Evolutionary conservation across 2,329 filamentous ascomycete genomes (phyloP).

Genomic region (Cytospora schulzeri): DNA sequence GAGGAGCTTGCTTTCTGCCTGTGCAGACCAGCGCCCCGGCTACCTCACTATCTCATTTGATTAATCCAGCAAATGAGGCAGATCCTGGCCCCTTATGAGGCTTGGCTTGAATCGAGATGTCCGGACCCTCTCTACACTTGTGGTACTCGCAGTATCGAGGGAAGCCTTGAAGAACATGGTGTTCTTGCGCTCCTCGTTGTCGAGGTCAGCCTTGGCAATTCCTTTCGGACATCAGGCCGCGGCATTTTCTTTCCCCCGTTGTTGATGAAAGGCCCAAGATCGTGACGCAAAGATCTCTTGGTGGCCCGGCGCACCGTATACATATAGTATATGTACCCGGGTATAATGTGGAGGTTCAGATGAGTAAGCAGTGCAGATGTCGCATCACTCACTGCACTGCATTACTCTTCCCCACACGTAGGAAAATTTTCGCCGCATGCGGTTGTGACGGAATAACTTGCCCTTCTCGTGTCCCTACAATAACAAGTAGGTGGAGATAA

Average conservation of each 20-base stretch:
- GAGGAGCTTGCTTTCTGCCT: too few relatives aligned
- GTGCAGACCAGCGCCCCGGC: slow-evolving; percentile 9
- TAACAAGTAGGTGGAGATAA: slow-evolving; percentile 21
- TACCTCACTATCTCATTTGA: background rate
- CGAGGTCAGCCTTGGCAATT: background rate
- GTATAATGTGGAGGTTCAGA: background rate
- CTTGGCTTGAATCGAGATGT: slow-evolving; percentile 9
- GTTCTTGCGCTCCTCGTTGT: background rate
- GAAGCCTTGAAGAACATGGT: background rate
- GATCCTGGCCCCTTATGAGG: slow-evolving; percentile 11
- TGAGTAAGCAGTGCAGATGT: background rate
- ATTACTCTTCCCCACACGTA: slow-evolving; percentile 4
- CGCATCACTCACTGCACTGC: background rate
- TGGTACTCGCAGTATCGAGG: background rate
- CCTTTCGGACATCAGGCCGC: background rate
- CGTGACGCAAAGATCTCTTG: background rate
- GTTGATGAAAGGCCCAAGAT: background rate
- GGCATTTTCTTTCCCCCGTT: background rate
- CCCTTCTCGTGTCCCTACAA: slow-evolving; percentile 5
- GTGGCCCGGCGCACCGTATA: background rate
- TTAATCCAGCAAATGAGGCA: slow-evolving; percentile 1
- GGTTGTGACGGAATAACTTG: slow-evolving; percentile 15
- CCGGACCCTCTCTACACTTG: background rate
- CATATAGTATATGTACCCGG: background rate
- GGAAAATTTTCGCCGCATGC: slow-evolving; percentile 17